Base-by-base conservation (phyloP, 495 filamentous ascomycete genomes). In the Amphirosellinia nigrospora region DNA sequence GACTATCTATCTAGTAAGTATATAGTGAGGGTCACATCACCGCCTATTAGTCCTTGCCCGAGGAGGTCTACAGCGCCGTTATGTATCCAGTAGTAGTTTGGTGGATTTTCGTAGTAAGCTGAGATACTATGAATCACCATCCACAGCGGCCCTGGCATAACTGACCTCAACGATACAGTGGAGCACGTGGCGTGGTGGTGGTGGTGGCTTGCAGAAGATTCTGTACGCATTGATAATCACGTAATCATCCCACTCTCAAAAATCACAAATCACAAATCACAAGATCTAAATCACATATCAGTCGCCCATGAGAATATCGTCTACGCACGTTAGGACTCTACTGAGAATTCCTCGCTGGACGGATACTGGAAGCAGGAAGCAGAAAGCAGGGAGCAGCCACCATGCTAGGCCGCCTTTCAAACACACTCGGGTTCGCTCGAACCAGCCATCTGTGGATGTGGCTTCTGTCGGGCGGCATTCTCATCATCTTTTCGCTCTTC, bases 341-440 rank as follows among this genome's bases (percentile, higher is more conserved):
- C 43, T 8, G 5, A 46, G 5, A n/a, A 6, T n/a, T n/a, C 16
- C 0, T 46, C 21, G 2, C 19, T 46, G 8, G 43, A 46, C 16
- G 43, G 41, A 45, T 16, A 15, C 41, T 45, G n/a, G n/a, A n/a
- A n/a, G n/a, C n/a, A n/a, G n/a, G n/a, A n/a, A n/a, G n/a, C n/a
- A n/a, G n/a, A n/a, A n/a, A n/a, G n/a, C n/a, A n/a, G 19, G 43
- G 5, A 46, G 43, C 43, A 46, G 43, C 19, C 16, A 6, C 43
- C 19, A 46, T 46, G 43, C 6, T 19, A n/a, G 43, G 19, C 43
- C 43, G 43, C 4, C 43, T 46, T 7, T 7, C 16, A 46, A 21
- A 6, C 19, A 46, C 43, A 8, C 64, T 66, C n/a, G 64, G 64
- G 9, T 68, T 68, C 28, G 16, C 65, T 28, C 52, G 65, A 11